Conservation (phyloP, 202 grass and related monocot species). For the Bolboschoenoplectus hybrid region DNA sequence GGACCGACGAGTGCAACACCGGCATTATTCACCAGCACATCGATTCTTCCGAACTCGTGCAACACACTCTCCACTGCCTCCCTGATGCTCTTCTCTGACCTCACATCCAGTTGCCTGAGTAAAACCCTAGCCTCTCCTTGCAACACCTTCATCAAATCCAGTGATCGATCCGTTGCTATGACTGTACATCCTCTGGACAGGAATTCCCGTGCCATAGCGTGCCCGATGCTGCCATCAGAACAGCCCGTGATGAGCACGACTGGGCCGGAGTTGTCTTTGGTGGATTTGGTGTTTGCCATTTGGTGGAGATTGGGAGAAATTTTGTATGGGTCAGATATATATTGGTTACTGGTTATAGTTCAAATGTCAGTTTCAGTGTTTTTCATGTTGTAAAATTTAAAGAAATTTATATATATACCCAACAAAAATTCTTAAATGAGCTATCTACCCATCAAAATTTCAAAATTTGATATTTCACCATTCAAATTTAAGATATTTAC, state of each 20-base stretch:
- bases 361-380: no score
- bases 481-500: no score
- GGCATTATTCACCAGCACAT: constrained; percentile 90
- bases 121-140: constrained; percentile 52
- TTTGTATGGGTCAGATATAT: no score
- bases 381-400: no score
- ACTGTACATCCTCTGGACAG: constrained; percentile 63
- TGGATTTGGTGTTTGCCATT: no score
- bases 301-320: no score
- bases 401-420: no score
- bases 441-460: no score
- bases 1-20: no score
- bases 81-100: constrained; percentile 60
- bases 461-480: no score
- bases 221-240: constrained; percentile 74
- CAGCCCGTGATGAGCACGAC: constrained; percentile 87
- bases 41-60: constrained; percentile 55
- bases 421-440: no score
- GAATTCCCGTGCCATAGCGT: constrained; percentile 65
- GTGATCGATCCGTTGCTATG: constrained; percentile 64
- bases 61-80: constrained; percentile 47
- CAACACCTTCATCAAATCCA: constrained; percentile 63
- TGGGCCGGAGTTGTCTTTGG: neutral
- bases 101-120: constrained; percentile 66
- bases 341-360: no score